Percentiles rank a stretch among this genome's conserved stretches.
These are phyloP conservation scores for Sinapis alba DNA, from an alignment of 441 rosid species.

Conservation along the genomic window DNA sequence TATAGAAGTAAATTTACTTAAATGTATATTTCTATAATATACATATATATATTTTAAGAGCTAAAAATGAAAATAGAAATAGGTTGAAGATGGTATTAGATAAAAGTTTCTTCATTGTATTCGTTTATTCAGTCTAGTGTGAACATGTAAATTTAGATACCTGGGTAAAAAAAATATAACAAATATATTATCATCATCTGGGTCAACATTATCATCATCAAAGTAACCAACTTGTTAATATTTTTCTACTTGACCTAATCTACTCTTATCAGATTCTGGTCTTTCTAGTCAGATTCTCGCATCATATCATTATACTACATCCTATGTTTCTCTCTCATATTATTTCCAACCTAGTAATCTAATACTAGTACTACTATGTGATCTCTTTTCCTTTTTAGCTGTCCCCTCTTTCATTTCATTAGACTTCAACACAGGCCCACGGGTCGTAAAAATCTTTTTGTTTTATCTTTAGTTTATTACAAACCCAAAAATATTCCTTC, in stretches of 20 bases:
- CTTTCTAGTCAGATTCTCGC: conserved; percentile 1
- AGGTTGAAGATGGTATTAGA: too few relatives aligned
- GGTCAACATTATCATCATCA: background rate
- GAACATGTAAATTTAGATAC: background rate
- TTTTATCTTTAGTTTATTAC: background rate
- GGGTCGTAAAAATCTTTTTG: background rate
- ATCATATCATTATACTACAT: background rate
- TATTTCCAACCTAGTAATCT: conserved; percentile 14
- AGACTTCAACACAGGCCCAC: conserved; percentile 15
- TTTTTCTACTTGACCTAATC: background rate
- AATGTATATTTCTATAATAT: too few relatives aligned
- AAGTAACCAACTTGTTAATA: conserved; percentile 3
- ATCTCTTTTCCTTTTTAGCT: conserved; percentile 32
- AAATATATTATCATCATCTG: background rate
- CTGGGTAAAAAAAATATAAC: background rate
- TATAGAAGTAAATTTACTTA: too few relatives aligned
- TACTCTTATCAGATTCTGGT: conserved; percentile 3
- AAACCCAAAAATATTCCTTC: background rate
- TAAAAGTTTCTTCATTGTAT: background rate
- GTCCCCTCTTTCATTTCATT: conserved; percentile 32
- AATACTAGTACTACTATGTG: background rate
- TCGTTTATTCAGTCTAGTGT: background rate
- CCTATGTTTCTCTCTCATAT: conserved; percentile 20
- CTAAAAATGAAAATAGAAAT: too few relatives aligned
- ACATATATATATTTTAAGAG: too few relatives aligned